Percentiles rank a stretch among this genome's conserved stretches.
These are phyloP conservation scores for Solidago caesia DNA, from an alignment of 129 eudicot genomes.

Conservation along the genomic window DNA sequence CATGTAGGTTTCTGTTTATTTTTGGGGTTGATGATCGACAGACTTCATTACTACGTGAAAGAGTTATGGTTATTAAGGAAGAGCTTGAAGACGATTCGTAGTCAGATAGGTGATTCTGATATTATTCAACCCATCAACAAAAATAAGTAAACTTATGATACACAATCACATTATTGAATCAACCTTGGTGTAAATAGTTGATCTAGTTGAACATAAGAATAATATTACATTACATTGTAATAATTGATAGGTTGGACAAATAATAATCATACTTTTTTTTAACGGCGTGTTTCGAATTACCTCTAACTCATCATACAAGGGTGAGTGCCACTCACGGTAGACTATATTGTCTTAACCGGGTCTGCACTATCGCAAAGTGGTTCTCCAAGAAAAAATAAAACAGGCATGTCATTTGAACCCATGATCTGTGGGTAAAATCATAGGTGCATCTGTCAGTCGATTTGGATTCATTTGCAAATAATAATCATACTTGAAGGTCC, in stretches of 20 bases:
- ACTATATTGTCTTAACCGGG: no score
- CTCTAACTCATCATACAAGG: no score
- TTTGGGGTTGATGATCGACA: conserved; percentile 65
- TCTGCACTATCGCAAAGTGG: no score
- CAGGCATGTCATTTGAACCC: no score
- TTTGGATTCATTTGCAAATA: no score
- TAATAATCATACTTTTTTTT: not conserved
- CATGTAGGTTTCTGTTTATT: conserved; percentile 67
- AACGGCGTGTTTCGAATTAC: no score
- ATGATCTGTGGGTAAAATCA: no score
- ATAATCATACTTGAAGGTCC: not conserved
- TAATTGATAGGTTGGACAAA: no score
- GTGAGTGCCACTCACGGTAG: no score
- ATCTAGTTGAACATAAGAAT: not conserved
- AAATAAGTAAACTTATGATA: conserved; percentile 31
- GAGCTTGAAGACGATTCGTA: conserved; percentile 45
- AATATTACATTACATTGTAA: not conserved
- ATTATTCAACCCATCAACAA: conserved; percentile 29
- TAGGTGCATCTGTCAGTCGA: no score
- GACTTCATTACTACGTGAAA: conserved; percentile 78
- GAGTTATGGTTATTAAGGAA: conserved; percentile 63
- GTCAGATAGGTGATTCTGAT: conserved; percentile 27
- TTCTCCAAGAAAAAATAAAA: no score
- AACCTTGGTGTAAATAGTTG: conserved; percentile 13
- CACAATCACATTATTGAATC: conserved; percentile 1